Evolutionary conservation across 176 grass and related monocot genomes (phyloP).

Genomic region (Saccharum officinarum): DNA sequence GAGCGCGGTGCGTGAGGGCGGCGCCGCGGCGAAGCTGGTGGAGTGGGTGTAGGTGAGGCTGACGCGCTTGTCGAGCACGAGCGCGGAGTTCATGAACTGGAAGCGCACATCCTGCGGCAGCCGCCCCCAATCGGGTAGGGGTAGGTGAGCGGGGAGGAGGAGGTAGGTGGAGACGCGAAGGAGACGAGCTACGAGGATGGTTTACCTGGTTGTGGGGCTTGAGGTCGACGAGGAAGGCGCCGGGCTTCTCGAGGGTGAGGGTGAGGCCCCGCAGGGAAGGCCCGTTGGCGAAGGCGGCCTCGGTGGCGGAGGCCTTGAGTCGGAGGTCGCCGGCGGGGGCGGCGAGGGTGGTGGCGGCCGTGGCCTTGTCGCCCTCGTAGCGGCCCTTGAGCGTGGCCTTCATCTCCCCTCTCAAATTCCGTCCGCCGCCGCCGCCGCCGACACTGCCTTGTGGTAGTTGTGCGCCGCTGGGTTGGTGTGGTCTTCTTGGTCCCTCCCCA

Average conservation of each 20-base stretch:
- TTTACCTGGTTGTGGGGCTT: constrained; percentile 57
- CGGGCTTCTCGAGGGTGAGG: constrained; percentile 85
- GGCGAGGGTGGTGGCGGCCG: constrained; percentile 39
- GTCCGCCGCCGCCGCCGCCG: too few relatives aligned
- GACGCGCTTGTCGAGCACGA: constrained; percentile 71
- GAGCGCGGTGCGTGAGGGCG: constrained; percentile 48
- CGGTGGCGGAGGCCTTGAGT: constrained; percentile 71
- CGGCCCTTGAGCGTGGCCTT: constrained; percentile 80
- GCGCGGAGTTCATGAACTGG: constrained; percentile 88
- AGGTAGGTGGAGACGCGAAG: background rate
- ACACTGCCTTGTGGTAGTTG: background rate
- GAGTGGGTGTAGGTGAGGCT: constrained; percentile 81
- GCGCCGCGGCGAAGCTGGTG: background rate
- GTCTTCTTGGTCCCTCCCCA: background rate
- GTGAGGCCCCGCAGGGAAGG: constrained; percentile 75
- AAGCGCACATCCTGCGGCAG: constrained; percentile 69
- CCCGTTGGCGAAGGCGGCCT: constrained; percentile 72
- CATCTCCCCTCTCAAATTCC: constrained; percentile 20
- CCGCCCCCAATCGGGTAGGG: too few relatives aligned
- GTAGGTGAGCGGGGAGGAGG: background rate
- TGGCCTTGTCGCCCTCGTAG: constrained; percentile 76
- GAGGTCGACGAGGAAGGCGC: constrained; percentile 79
- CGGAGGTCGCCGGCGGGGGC: constrained; percentile 63
- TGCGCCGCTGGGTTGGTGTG: background rate
- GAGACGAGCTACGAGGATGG: background rate